A percentile compares a stretch with the other conserved stretches of the same genome.
Evolutionary conservation across 1,284 basidiomycete species (phyloP).

Genomic region (Pseudozyma pruni): DNA sequence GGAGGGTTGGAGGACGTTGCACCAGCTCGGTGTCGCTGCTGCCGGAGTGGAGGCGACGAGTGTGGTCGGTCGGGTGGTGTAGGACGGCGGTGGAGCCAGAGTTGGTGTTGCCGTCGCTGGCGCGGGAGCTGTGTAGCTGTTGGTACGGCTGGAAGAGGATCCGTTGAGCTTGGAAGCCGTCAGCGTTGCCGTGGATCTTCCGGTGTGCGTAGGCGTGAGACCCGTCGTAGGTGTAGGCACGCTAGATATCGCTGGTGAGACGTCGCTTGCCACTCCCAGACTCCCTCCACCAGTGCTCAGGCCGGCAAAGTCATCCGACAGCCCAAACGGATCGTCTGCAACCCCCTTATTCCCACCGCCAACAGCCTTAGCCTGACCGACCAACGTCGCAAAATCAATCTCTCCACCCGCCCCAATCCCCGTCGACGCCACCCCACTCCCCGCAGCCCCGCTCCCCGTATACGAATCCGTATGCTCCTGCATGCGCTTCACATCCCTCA

Average conservation of each 20-base stretch:
- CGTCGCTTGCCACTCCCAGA: slow-evolving; percentile 23
- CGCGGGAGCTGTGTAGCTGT: not conserved
- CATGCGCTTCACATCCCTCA: slow-evolving; percentile 53
- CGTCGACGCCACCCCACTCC: slow-evolving; percentile 27
- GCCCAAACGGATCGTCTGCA: slow-evolving; percentile 47
- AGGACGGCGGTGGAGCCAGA: slow-evolving; percentile 27
- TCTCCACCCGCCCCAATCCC: slow-evolving; percentile 53
- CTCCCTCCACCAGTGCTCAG: not conserved
- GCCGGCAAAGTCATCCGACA: slow-evolving; percentile 34
- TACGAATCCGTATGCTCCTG: slow-evolving; percentile 61
- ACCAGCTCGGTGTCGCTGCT: slow-evolving; percentile 19
- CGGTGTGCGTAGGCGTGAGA: slow-evolving; percentile 44
- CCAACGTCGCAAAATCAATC: slow-evolving; percentile 63
- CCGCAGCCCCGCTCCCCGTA: slow-evolving; percentile 5
- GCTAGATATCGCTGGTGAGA: slow-evolving; percentile 27
- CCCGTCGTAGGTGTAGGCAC: slow-evolving; percentile 19
- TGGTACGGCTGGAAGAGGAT: slow-evolving; percentile 2
- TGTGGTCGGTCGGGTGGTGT: slow-evolving; percentile 10
- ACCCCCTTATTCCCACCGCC: slow-evolving; percentile 22
- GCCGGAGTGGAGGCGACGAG: slow-evolving; percentile 5
- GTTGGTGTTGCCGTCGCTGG: slow-evolving; percentile 4
- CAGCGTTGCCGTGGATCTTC: slow-evolving; percentile 4
- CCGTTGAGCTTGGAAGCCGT: slow-evolving; percentile 4
- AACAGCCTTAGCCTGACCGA: slow-evolving; percentile 48
- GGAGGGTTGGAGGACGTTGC: slow-evolving; percentile 26